Evolutionary conservation across 768 basidiomycete species (phyloP), one percentile per base, ranked within the genome.

Genomic region (Crassisporium funariophilum): DNA sequence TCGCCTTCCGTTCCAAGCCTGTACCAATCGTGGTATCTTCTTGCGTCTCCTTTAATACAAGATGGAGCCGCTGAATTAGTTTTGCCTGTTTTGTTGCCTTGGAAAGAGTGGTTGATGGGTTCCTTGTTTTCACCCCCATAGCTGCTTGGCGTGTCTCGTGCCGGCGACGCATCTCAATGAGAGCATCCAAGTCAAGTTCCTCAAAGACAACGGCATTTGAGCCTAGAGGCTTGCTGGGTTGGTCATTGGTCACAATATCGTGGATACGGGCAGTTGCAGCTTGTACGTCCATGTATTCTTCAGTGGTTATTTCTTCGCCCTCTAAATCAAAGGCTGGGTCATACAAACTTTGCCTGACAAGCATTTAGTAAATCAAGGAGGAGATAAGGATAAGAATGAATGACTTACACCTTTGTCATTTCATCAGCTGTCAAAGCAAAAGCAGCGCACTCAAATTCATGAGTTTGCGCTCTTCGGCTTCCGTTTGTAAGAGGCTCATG

Each of bases 81-180:
- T 57, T 41, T 29, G 7, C 27, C 29, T 42, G n/a, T 6, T 37
- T 25, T 13, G 45, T 21, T 11, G 44, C 33, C 17, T 35, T 15
- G 15, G 9, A 12, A 24, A 40, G 20, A 17, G 31, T 25, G 13
- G 21, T 2, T 17, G 19, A 13, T 13, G 27, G 7, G 8, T 29
- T 29, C 13, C 27, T 29, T 20, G 47, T 54, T 23, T 45, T 27
- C 17, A 55, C 40, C 33, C 53, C 49, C 7, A 36, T 36, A 7
- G 43, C 44, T 4, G 56, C 54, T 41, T 58, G 48, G 2, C 22
- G 34, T 19, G 54, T 56, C 43, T 56, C 42, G 47, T 58, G 48
- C n/a, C 12, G 22, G 8, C 42, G 19, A 21, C 49, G 41, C 43
- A 57, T 50, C 2, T 23, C 7, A 12, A 58, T 33, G 4, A 61